Conservation (phyloP, 495 filamentous ascomycete species). For the Aspergillus steynii region DNA sequence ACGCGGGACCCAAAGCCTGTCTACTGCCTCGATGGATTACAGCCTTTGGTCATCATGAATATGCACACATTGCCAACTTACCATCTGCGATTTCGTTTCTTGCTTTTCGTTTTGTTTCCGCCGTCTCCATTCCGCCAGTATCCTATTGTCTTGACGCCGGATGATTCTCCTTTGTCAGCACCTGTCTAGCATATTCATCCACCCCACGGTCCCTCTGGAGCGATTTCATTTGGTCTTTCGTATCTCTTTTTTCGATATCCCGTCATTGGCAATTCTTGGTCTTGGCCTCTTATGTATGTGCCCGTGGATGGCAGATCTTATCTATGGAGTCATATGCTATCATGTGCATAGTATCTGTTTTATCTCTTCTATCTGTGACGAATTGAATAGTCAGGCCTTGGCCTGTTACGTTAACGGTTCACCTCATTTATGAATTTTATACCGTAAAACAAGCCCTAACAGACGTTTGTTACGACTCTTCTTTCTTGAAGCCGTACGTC, state of each 20-base stretch:
- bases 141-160: constrained; percentile 24
- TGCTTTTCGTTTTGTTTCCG: constrained; percentile 17
- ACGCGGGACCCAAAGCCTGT: constrained; percentile 18
- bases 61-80: constrained; percentile 1
- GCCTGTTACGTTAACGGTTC: background rate
- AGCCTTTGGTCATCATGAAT: constrained; percentile 31
- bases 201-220: constrained; percentile 7
- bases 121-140: constrained; percentile 7
- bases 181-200: constrained; percentile 22
- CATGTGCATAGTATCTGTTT: constrained; percentile 18
- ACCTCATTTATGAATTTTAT: no score
- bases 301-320: constrained; percentile 13
- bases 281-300: constrained; percentile 13
- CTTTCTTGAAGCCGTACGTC: constrained; percentile 61
- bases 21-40: constrained; percentile 30
- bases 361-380: constrained; percentile 5
- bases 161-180: constrained; percentile 40
- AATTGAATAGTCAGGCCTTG: constrained; percentile 4
- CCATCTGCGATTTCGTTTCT: constrained; percentile 18
- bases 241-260: constrained; percentile 22
- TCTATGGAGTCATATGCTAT: constrained; percentile 22
- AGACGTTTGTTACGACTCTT: background rate
- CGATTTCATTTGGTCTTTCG: constrained; percentile 19
- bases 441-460: no score
- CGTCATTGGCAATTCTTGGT: constrained; percentile 15